phyloP scores from a whole-genome alignment of 192 early-diverging fungal genomes.

The Umbelopsis isabellina region DNA sequence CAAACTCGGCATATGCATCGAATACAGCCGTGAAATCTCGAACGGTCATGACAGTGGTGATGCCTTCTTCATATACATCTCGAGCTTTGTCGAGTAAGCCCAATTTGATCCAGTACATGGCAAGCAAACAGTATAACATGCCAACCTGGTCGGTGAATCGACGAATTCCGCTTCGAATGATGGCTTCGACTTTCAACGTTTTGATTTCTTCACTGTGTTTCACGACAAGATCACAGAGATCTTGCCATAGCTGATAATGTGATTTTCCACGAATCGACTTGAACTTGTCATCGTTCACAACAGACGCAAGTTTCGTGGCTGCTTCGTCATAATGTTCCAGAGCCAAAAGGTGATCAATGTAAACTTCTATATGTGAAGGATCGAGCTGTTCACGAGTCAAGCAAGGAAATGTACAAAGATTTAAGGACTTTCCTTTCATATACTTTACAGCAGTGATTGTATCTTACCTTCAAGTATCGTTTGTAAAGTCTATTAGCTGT shows the following conservation, averaged over 20 bases:
- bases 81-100: constrained; percentile 85
- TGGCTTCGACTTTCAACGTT: constrained; percentile 72
- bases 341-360: constrained; percentile 70
- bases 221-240: constrained; percentile 81
- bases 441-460: neutral
- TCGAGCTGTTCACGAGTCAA: constrained; percentile 54
- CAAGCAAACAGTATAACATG: constrained; percentile 85
- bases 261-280: constrained; percentile 67
- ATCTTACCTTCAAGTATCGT: constrained; percentile 75
- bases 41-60: constrained; percentile 77
- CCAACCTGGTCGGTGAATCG: constrained; percentile 86
- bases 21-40: constrained; percentile 95
- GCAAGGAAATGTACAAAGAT: no score
- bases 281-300: constrained; percentile 79
- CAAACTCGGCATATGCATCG: constrained; percentile 94
- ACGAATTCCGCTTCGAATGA: constrained; percentile 84
- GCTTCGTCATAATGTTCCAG: constrained; percentile 77
- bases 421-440: no score
- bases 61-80: constrained; percentile 93
- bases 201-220: constrained; percentile 74
- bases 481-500: constrained; percentile 80
- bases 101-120: constrained; percentile 76
- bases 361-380: constrained; percentile 76
- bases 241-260: constrained; percentile 78
- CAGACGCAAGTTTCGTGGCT: constrained; percentile 64